Percentiles rank a stretch among this genome's conserved stretches.
Evolutionary conservation across 768 basidiomycete species (phyloP).

Genomic region (Amanita phalloides): DNA sequence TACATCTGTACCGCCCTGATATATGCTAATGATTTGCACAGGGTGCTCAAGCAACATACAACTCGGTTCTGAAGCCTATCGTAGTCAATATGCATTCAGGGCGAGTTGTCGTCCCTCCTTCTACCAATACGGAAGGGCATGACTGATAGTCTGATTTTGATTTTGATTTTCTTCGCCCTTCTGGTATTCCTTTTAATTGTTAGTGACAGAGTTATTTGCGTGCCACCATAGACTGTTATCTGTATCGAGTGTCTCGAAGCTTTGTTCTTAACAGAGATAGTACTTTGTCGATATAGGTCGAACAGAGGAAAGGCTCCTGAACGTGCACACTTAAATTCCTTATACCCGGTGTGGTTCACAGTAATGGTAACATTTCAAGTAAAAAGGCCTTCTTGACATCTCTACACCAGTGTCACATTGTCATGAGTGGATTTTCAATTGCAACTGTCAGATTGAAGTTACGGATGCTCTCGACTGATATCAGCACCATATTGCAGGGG

Average conservation of each 20-base stretch:
- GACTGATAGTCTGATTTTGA: background rate
- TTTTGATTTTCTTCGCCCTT: background rate
- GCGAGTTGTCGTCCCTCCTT: conserved; percentile 31
- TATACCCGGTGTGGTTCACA: too few relatives aligned
- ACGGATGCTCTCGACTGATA: too few relatives aligned
- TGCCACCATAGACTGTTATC: background rate
- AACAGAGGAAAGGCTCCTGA: too few relatives aligned
- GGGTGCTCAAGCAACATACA: conserved; percentile 80
- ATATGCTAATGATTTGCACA: conserved; percentile 8
- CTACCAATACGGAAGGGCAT: conserved; percentile 34
- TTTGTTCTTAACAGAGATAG: too few relatives aligned
- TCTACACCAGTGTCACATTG: too few relatives aligned
- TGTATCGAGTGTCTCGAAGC: background rate
- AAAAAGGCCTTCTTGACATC: too few relatives aligned
- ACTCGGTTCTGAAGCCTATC: conserved; percentile 67
- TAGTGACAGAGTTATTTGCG: background rate
- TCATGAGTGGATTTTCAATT: too few relatives aligned
- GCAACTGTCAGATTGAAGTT: too few relatives aligned
- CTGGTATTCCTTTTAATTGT: background rate
- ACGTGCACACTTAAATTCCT: too few relatives aligned
- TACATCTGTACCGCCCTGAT: conserved; percentile 16
- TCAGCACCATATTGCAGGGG: too few relatives aligned
- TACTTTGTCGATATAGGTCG: too few relatives aligned
- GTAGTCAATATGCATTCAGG: conserved; percentile 50
- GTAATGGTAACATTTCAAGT: too few relatives aligned